Percentiles rank a stretch among this genome's conserved stretches.
phyloP scores from a whole-genome alignment of 148 eudicot species.

The Silene conica region DNA sequence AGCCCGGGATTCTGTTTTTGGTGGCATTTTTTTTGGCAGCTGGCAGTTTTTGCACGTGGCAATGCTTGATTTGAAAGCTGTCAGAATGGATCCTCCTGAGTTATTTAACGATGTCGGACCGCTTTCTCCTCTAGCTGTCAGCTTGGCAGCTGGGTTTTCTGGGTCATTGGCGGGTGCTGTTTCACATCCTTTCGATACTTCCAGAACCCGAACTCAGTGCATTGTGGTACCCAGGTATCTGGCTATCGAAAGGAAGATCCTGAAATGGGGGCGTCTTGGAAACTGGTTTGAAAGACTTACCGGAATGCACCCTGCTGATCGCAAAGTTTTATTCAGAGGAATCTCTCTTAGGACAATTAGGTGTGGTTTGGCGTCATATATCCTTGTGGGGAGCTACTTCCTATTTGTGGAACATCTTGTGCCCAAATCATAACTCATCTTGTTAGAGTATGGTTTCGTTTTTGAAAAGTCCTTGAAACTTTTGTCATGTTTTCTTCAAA shows the following conservation, averaged over 20 bases:
- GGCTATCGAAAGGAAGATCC: slow-evolving; percentile 71
- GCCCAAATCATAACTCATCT: slow-evolving; percentile 18
- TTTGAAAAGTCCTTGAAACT: slow-evolving; percentile 7
- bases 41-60: slow-evolving; percentile 74
- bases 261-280: slow-evolving; percentile 72
- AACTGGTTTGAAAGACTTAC: slow-evolving; percentile 75
- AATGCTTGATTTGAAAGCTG: slow-evolving; percentile 84
- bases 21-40: slow-evolving; percentile 75
- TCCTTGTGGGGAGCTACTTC: slow-evolving; percentile 68
- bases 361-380: slow-evolving; percentile 76
- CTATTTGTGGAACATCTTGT: slow-evolving; percentile 47
- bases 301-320: slow-evolving; percentile 85
- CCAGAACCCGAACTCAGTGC: slow-evolving; percentile 75
- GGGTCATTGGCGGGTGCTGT: slow-evolving; percentile 86
- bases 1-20: slow-evolving; percentile 73
- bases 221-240: slow-evolving; percentile 73
- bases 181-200: slow-evolving; percentile 90
- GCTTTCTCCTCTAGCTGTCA: slow-evolving; percentile 66
- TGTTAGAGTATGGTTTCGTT: slow-evolving; percentile 7
- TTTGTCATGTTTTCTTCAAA: neutral
- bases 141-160: slow-evolving; percentile 83
- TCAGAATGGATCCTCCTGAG: slow-evolving; percentile 73
- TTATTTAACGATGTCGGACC: slow-evolving; percentile 71
- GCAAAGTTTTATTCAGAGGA: slow-evolving; percentile 69
- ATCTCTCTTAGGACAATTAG: slow-evolving; percentile 71